These are phyloP conservation scores for Thymus quinquecostatus DNA, from an alignment of 257 asterid species.

Conservation along the genomic window DNA sequence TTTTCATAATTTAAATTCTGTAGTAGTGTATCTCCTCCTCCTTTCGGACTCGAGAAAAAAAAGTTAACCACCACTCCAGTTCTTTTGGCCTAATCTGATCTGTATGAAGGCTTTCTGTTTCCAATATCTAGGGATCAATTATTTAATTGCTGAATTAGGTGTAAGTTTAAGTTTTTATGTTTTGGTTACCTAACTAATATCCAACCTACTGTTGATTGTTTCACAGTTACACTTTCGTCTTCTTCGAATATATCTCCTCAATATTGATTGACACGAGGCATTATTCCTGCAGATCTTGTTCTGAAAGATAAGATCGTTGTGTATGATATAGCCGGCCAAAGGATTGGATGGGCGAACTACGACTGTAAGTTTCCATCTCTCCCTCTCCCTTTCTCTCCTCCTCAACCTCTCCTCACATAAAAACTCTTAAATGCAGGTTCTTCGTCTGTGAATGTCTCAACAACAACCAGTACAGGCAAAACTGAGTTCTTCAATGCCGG, in stretches of 20 bases:
- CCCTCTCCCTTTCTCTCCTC: background rate
- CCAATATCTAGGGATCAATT: background rate
- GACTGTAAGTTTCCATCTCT: constrained; percentile 67
- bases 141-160: background rate
- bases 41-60: background rate
- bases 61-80: background rate
- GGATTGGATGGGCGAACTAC: constrained; percentile 87
- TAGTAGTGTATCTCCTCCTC: background rate
- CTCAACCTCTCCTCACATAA: background rate
- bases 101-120: background rate
- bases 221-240: background rate
- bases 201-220: background rate
- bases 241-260: background rate
- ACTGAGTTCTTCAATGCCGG: constrained; percentile 79
- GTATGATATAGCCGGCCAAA: constrained; percentile 79
- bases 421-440: constrained; percentile 57
- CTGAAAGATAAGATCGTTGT: constrained; percentile 89
- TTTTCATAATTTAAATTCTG: background rate
- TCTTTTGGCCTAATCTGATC: background rate
- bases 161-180: background rate
- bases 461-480: constrained; percentile 59
- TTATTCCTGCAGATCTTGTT: constrained; percentile 64
- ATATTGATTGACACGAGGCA: constrained; percentile 8
- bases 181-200: background rate
- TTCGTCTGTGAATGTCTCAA: constrained; percentile 68